phyloP scores from a whole-genome alignment of 208 protist species.

The Acanthamoeba healyi region DNA sequence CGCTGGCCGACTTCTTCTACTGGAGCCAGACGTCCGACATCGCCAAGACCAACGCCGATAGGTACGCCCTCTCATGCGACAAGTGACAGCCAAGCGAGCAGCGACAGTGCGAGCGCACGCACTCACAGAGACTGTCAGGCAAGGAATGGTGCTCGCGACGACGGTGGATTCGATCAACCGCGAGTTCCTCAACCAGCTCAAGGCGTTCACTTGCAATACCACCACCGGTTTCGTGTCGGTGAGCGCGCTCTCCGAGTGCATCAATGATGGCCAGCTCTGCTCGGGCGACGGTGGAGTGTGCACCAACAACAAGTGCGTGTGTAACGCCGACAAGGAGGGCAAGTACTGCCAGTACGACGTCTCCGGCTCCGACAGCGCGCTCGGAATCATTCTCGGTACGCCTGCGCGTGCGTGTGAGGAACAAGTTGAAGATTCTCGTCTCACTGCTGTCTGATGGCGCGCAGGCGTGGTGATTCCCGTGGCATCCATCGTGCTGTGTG shows the following conservation, averaged over 20 bases:
- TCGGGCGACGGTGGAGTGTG: background rate
- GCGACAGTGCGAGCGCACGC: too few relatives aligned
- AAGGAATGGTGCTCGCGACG: background rate
- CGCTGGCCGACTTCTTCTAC: background rate
- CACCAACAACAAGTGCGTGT: background rate
- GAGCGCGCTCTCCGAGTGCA: background rate
- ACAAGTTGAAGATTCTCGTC: too few relatives aligned
- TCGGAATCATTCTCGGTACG: background rate
- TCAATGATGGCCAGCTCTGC: constrained; percentile 9
- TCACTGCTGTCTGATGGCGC: too few relatives aligned
- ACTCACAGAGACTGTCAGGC: background rate
- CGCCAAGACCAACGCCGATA: background rate
- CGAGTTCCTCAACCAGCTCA: background rate
- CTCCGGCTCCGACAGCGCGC: background rate
- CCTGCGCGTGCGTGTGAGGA: too few relatives aligned
- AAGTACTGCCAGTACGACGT: background rate
- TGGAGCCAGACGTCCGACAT: background rate
- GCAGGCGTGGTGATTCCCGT: background rate
- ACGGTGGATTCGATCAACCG: background rate
- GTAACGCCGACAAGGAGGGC: background rate
- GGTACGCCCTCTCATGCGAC: background rate
- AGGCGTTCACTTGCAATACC: constrained; percentile 34
- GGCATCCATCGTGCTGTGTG: background rate
- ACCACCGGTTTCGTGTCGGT: background rate
- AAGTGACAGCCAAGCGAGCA: too few relatives aligned